A percentile compares a stretch with the other conserved stretches of the same genome.
phyloP scores from a whole-genome alignment of 441 rosid genomes.

The Euphorbia corollata region DNA sequence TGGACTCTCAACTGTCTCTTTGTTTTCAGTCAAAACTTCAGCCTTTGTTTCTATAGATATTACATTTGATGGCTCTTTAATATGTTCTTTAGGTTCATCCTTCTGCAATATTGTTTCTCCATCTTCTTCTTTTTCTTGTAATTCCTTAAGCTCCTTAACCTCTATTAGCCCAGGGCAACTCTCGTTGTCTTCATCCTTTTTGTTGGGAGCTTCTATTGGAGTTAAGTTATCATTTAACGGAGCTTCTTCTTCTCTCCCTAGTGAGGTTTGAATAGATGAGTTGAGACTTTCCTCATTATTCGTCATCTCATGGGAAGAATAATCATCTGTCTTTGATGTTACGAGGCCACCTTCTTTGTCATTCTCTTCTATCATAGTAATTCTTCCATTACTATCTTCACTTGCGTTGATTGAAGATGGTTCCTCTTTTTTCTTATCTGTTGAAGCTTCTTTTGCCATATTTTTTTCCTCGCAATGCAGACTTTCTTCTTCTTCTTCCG shows the following conservation, averaged over 20 bases:
- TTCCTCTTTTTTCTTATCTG: slow-evolving; percentile 17
- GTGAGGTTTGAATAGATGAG: background rate
- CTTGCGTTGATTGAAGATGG: background rate
- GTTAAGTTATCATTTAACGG: background rate
- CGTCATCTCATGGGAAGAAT: background rate
- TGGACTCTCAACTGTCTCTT: slow-evolving; percentile 12
- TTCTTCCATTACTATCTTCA: slow-evolving; percentile 5
- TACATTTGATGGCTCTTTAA: slow-evolving; percentile 8
- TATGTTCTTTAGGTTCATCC: slow-evolving; percentile 10
- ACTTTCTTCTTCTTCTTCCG: slow-evolving; percentile 12
- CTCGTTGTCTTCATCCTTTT: slow-evolving; percentile 9
- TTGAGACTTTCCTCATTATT: slow-evolving; percentile 10
- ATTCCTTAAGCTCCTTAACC: background rate
- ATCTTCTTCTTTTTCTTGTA: slow-evolving; percentile 3
- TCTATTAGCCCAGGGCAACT: background rate
- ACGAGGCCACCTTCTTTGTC: background rate
- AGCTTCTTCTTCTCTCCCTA: slow-evolving; percentile 5
- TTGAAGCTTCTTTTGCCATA: slow-evolving; percentile 10
- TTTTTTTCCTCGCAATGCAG: background rate
- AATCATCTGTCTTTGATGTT: slow-evolving; percentile 1
- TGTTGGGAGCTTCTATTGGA: background rate
- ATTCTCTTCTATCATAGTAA: background rate
- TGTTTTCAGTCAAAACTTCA: slow-evolving; percentile 2
- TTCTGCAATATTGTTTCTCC: too few species aligned
- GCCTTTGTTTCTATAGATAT: slow-evolving; percentile 13